Conservation (phyloP, 2,329 filamentous ascomycete genomes). For the Seiridium cupressi region DNA sequence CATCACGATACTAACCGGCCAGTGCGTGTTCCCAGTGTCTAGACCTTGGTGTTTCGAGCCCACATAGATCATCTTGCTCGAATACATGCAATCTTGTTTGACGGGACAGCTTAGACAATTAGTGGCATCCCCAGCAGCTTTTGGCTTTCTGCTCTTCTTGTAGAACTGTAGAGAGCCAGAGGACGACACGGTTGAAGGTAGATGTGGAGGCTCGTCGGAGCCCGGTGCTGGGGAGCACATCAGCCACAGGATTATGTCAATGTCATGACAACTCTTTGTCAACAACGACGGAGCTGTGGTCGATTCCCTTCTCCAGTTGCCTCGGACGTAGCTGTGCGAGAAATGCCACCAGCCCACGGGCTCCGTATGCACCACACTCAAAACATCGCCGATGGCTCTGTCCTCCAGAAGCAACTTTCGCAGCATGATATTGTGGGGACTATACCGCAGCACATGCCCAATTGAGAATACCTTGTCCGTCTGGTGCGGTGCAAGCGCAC, state of each 20-base stretch:
- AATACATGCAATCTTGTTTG: slow-evolving; percentile 78
- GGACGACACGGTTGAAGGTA: slow-evolving; percentile 75
- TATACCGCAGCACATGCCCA: slow-evolving; percentile 91
- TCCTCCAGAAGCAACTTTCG: slow-evolving; percentile 75
- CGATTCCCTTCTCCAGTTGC: slow-evolving; percentile 87
- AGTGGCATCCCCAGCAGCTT: slow-evolving; percentile 70
- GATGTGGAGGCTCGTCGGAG: slow-evolving; percentile 55
- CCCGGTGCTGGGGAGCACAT: slow-evolving; percentile 68
- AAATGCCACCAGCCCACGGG: slow-evolving; percentile 98
- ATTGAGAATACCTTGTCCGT: slow-evolving; percentile 70
- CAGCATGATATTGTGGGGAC: slow-evolving; percentile 85
- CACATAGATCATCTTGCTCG: slow-evolving; percentile 78
- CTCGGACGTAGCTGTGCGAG: slow-evolving; percentile 83
- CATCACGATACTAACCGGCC: slow-evolving; percentile 87
- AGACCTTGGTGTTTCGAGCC: slow-evolving; percentile 61
- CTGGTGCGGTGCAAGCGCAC: slow-evolving; percentile 44
- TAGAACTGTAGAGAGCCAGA: slow-evolving; percentile 78
- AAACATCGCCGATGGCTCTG: slow-evolving; percentile 75
- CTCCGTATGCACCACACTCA: slow-evolving; percentile 88
- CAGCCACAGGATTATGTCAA: slow-evolving; percentile 90
- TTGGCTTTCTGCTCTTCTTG: slow-evolving; percentile 71
- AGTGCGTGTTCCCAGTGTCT: slow-evolving; percentile 63
- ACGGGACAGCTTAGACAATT: slow-evolving; percentile 83
- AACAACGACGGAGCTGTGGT: slow-evolving; percentile 78
- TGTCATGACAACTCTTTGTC: slow-evolving; percentile 95